Percentiles rank a stretch among this genome's conserved stretches.
Evolutionary conservation across 208 protist genomes (phyloP).

Genomic region (Trypanosoma grayi): DNA sequence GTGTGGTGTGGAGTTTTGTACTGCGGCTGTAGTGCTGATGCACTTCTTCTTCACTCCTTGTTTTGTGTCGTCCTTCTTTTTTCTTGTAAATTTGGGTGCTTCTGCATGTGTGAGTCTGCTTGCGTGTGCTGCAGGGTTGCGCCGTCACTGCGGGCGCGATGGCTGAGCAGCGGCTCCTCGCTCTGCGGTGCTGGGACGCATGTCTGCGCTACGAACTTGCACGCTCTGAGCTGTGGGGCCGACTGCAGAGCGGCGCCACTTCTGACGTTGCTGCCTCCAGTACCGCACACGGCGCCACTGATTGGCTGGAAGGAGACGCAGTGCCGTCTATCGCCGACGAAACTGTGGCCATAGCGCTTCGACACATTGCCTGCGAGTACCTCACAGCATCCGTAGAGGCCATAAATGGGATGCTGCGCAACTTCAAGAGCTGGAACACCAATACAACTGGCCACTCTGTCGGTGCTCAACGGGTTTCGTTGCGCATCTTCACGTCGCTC

Average conservation of each 20-base stretch:
- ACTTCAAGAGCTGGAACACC: not conserved
- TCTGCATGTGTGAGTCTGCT: not conserved
- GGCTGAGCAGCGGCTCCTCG: not conserved
- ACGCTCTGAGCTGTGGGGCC: slow-evolving; percentile 5
- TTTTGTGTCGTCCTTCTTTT: not conserved
- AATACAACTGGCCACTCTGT: not conserved
- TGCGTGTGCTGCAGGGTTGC: not conserved
- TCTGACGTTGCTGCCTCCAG: no score
- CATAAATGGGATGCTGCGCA: not conserved
- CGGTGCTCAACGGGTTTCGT: not conserved
- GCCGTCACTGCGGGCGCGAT: no score
- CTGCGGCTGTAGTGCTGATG: no score
- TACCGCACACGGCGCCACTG: no score
- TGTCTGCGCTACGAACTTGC: slow-evolving; percentile 18
- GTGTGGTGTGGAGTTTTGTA: not conserved
- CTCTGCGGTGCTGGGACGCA: slow-evolving; percentile 11
- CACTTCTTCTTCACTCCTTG: no score
- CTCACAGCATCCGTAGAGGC: not conserved
- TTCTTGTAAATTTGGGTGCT: not conserved
- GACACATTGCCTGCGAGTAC: slow-evolving; percentile 4
- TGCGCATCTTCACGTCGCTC: not conserved
- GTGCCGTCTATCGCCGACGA: slow-evolving; percentile 7
- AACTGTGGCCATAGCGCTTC: slow-evolving; percentile 1
- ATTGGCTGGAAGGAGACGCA: not conserved
- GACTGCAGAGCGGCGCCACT: not conserved